These are phyloP conservation scores for Fusarium pininemorale DNA, from an alignment of 2,329 filamentous ascomycete genomes.

Conservation along the genomic window DNA sequence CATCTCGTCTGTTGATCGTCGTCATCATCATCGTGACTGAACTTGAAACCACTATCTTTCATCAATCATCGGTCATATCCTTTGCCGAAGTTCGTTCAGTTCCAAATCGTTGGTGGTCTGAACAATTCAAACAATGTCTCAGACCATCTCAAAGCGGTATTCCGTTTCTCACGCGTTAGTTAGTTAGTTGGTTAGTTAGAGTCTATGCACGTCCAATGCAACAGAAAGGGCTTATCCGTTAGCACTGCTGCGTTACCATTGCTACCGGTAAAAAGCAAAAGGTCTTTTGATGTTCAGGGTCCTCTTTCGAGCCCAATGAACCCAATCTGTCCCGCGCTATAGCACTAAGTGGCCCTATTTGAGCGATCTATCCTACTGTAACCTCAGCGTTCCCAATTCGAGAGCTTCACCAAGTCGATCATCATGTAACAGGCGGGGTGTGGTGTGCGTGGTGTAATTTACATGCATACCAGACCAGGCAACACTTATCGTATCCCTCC, in stretches of 20 bases:
- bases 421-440: constrained; percentile 32
- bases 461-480: neutral
- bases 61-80: neutral
- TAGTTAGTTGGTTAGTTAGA: neutral
- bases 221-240: neutral
- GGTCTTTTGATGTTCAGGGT: constrained; percentile 5
- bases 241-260: neutral
- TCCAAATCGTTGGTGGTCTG: neutral
- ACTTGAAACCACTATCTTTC: constrained; percentile 12
- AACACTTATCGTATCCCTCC: constrained; percentile 3
- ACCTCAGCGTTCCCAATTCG: constrained; percentile 26
- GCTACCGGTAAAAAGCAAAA: constrained; percentile 20
- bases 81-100: constrained; percentile 12
- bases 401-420: constrained; percentile 35
- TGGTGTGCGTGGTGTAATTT: neutral
- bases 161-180: neutral
- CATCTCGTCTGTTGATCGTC: constrained; percentile 15
- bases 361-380: constrained; percentile 14
- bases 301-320: constrained; percentile 14
- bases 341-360: constrained; percentile 7
- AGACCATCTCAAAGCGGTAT: neutral
- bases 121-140: neutral
- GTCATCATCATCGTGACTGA: neutral
- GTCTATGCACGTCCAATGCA: neutral
- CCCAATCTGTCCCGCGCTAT: constrained; percentile 9